Conservation (phyloP, 495 filamentous ascomycete genomes). For the Xylaria flabelliformis region DNA sequence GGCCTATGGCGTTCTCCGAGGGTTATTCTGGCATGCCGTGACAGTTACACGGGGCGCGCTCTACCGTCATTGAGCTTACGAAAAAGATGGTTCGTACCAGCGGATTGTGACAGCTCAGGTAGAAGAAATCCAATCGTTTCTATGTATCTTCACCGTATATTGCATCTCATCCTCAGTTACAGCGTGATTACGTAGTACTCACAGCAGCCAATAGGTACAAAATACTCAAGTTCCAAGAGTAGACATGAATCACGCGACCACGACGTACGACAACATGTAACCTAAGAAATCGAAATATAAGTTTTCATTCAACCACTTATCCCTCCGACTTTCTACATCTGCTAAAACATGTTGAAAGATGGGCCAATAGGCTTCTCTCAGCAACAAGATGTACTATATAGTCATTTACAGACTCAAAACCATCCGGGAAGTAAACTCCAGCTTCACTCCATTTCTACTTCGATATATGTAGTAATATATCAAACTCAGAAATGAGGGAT, state of each 20-base stretch:
- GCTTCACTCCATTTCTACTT: not conserved
- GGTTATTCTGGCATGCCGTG: too few relatives aligned
- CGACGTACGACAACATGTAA: too few relatives aligned
- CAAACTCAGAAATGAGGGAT: not conserved
- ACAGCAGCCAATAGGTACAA: not conserved
- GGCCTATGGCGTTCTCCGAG: too few relatives aligned
- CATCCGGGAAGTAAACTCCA: not conserved
- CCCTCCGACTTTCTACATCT: not conserved
- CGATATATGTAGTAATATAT: not conserved
- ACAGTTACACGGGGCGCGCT: not conserved
- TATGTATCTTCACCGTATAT: not conserved
- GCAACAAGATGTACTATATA: too few relatives aligned
- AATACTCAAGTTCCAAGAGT: not conserved
- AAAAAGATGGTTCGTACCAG: not conserved
- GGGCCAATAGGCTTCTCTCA: not conserved
- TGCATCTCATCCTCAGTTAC: not conserved
- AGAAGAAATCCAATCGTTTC: not conserved
- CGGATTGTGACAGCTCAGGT: not conserved
- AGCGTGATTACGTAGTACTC: not conserved
- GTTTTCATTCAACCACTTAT: not conserved
- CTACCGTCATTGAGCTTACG: not conserved
- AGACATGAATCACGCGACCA: not conserved
- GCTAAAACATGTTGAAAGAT: not conserved
- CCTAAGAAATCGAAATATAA: not conserved
- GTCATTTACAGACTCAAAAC: not conserved